These are phyloP conservation scores for Catunica adiposa DNA, from an alignment of 2,329 filamentous ascomycete genomes.

Conservation along the genomic window DNA sequence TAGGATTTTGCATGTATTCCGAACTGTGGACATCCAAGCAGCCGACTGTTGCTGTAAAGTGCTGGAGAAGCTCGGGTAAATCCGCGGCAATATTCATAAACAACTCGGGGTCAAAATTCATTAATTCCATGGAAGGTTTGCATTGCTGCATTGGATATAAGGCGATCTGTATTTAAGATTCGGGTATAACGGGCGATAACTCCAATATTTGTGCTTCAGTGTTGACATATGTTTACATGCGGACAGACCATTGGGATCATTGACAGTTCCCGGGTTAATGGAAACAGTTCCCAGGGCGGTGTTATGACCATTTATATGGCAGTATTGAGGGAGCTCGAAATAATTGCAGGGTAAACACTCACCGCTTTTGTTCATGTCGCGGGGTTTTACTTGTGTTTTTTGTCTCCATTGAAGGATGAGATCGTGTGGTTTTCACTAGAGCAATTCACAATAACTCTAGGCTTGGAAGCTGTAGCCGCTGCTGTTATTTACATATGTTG, in stretches of 20 bases:
- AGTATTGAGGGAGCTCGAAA: background rate
- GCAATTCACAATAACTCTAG: background rate
- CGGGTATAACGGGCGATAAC: too few relatives aligned
- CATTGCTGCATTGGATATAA: too few relatives aligned
- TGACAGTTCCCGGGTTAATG: constrained; percentile 1
- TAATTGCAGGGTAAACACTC: background rate
- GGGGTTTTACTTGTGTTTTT: background rate
- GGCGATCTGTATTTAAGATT: too few relatives aligned
- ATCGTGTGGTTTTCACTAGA: background rate
- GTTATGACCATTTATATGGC: background rate
- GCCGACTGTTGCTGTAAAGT: background rate
- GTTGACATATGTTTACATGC: background rate
- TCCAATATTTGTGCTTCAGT: too few relatives aligned
- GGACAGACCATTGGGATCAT: too few relatives aligned
- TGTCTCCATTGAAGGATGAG: background rate
- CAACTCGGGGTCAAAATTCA: too few relatives aligned
- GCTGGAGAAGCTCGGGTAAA: constrained; percentile 3
- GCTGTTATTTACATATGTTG: too few relatives aligned
- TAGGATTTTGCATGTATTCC: background rate
- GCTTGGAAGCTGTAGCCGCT: constrained; percentile 7
- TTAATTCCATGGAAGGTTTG: too few relatives aligned
- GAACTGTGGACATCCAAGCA: background rate
- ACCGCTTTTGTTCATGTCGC: background rate
- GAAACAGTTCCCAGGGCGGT: background rate
- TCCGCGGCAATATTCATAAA: background rate